phyloP scores from a whole-genome alignment of 1,284 basidiomycete genomes.

The Melampsora larici-populina region DNA sequence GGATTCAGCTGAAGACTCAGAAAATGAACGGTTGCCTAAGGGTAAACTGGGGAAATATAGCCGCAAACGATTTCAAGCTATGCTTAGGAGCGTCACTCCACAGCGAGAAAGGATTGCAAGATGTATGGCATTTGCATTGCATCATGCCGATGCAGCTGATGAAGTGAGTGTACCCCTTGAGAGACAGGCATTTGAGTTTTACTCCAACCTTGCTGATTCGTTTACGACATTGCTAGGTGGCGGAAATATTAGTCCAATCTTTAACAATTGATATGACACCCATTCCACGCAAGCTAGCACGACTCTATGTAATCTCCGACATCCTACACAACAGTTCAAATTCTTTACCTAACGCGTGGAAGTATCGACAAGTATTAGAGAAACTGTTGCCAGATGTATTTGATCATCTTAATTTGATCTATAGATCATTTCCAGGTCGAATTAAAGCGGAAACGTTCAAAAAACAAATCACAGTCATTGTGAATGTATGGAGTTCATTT shows the following conservation, averaged over 20 bases:
- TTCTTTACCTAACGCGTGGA: slow-evolving; percentile 65
- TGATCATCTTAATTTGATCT: slow-evolving; percentile 86
- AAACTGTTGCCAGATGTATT: slow-evolving; percentile 79
- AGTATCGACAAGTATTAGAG: slow-evolving; percentile 87
- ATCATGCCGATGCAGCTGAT: slow-evolving; percentile 86
- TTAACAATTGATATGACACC: slow-evolving; percentile 80
- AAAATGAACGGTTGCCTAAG: slow-evolving; percentile 71
- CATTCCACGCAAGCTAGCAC: slow-evolving; percentile 89
- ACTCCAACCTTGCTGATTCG: neutral
- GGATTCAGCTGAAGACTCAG: slow-evolving; percentile 89
- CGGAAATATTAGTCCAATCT: slow-evolving; percentile 78
- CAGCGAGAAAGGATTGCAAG: slow-evolving; percentile 85
- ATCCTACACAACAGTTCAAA: slow-evolving; percentile 84
- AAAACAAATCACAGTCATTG: slow-evolving; percentile 74
- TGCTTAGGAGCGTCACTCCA: slow-evolving; percentile 80
- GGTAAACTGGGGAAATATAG: slow-evolving; percentile 72
- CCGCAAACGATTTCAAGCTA: slow-evolving; percentile 75
- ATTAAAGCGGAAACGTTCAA: slow-evolving; percentile 92
- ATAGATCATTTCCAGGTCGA: slow-evolving; percentile 82
- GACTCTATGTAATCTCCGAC: slow-evolving; percentile 91
- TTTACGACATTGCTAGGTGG: slow-evolving; percentile 60
- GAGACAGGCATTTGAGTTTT: neutral
- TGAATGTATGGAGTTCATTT: slow-evolving; percentile 94
- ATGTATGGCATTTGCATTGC: slow-evolving; percentile 91
- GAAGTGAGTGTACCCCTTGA: slow-evolving; percentile 62